Base-by-base conservation (phyloP, 2,329 filamentous ascomycete species). In the Penicillium expansum region DNA sequence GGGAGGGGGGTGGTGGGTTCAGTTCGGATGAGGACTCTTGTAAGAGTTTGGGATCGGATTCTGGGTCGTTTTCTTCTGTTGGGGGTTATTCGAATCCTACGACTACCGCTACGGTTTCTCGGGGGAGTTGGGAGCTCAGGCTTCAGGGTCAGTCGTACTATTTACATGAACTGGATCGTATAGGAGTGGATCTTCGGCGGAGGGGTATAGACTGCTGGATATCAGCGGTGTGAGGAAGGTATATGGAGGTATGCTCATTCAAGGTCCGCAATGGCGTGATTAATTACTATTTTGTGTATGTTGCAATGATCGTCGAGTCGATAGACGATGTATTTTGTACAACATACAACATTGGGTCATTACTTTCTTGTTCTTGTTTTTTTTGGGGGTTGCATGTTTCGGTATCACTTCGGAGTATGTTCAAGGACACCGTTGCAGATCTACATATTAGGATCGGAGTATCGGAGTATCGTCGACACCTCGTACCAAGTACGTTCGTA, bases 141-240 rank as follows among this genome's bases (percentile, higher is more conserved):
- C 55, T 75, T 37, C 71, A 71, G 30, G 63, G 64, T 39, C 71
- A 74, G 60, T 65, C 67, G 18, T 74, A 74, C 45, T 74, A 74
- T 56, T 53, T 60, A 16, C 64, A 69, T 48, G 71, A 73, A 62
- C 55, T 73, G 30, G 55, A 59, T 16, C 61, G 57, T 24, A 59
- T 74, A 14, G 66, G 65, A 52, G 61, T 63, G 7, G 68, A 70
- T 56, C 64, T 75, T 59, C 57, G 63, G 41, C 66, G 64, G 61
- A 67, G 66, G 56, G 70, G 71, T 24, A 69, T 74, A 55, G 64
- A 70, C 35, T 74, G 72, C 64, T 63, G 61, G 56, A 66, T 74
- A 52, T 59, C 61, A 42, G 62, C 50, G 38, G 57, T 55, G 42
- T 66, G 55, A 59, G 52, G 18, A 4, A 10, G 35, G n/a, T 37